Evolutionary conservation across 176 grass and related monocot species (phyloP), one percentile per base, ranked within the genome.

Genomic region (Pontederia paniculata): DNA sequence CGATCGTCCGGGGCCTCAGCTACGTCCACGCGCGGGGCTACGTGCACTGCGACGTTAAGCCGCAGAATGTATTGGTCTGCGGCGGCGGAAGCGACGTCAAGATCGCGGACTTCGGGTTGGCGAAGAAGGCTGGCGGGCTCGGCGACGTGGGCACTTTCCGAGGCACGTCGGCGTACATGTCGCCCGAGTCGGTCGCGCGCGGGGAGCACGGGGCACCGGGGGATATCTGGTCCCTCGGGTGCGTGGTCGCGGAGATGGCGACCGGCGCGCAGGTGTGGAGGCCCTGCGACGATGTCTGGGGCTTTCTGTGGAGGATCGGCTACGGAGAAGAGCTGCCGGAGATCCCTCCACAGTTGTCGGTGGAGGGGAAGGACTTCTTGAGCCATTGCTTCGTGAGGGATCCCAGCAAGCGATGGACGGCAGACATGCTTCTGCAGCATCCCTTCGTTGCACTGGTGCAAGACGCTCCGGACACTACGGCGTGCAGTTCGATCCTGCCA

Each of bases 291-390:
- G 50, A 43, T 10, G 31, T 12, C 16, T 67, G 64, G 64, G 31
- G 8, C 9, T 54, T 67, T 48, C 31, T 67, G 47, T 42, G 17
- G 16, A 17, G 50, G 17, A 54, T 54, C 17, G 64, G 50, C 16
- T 44, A 19, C 13, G 64, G 64, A 12, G 50, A 42, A 8, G 50
- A 52, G 31, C 3, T 17, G 49, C 64, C 64, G 23, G 49, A 52
- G 50, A 44, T 67, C 12, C 50, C 64, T 0, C 13, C 9, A 8
- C 28, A 54, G 64, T 16, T 69, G 19, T 57, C 66, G 13, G 42
- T 12, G 52, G 42, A 57, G 11, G 66, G 66, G 66, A 69, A 56
- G 52, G 66, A 69, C 12, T 69, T 69, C 42, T 9, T 69, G 66
- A 42, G 20, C 4, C 37, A 10, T 18, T 69, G 66, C 50, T 55